Conservation (phyloP, 2,329 filamentous ascomycete genomes). For the Colletotrichum eremochloae region DNA sequence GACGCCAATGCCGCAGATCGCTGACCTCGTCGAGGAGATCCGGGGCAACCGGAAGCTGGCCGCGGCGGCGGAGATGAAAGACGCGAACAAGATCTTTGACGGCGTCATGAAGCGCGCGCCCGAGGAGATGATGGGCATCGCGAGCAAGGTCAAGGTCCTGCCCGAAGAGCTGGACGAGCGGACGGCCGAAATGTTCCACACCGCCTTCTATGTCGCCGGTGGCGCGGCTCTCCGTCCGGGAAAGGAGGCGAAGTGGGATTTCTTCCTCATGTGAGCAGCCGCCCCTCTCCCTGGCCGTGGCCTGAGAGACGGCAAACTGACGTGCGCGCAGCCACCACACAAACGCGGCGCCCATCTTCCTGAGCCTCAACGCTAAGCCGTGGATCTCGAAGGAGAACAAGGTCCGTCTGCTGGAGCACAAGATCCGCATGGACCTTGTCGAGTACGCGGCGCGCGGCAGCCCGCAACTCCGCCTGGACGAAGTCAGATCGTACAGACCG, state of each 20-base stretch:
- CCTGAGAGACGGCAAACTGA: conserved; percentile 15
- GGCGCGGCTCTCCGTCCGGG: conserved; percentile 72
- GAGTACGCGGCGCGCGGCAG: conserved; percentile 79
- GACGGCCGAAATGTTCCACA: conserved; percentile 77
- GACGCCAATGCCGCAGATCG: conserved; percentile 58
- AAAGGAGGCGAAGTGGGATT: conserved; percentile 82
- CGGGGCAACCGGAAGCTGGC: conserved; percentile 68
- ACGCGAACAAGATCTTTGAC: conserved; percentile 76
- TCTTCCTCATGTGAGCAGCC: conserved; percentile 73
- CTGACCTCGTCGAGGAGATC: conserved; percentile 73
- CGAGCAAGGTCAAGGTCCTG: conserved; percentile 69
- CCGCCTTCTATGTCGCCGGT: conserved; percentile 63
- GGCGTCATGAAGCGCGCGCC: conserved; percentile 75
- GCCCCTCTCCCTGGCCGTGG: background rate
- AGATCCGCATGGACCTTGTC: conserved; percentile 79
- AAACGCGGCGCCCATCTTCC: conserved; percentile 80
- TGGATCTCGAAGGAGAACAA: conserved; percentile 75
- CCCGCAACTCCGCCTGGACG: conserved; percentile 70
- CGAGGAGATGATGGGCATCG: conserved; percentile 73
- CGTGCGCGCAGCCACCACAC: conserved; percentile 74
- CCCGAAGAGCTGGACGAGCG: conserved; percentile 68
- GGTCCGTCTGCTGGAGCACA: conserved; percentile 82
- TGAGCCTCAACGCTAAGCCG: conserved; percentile 70
- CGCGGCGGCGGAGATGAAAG: conserved; percentile 60
- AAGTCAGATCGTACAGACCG: conserved; percentile 72